Conservation (phyloP, 2,329 filamentous ascomycete genomes). For the Akanthomyces uredinophilus region DNA sequence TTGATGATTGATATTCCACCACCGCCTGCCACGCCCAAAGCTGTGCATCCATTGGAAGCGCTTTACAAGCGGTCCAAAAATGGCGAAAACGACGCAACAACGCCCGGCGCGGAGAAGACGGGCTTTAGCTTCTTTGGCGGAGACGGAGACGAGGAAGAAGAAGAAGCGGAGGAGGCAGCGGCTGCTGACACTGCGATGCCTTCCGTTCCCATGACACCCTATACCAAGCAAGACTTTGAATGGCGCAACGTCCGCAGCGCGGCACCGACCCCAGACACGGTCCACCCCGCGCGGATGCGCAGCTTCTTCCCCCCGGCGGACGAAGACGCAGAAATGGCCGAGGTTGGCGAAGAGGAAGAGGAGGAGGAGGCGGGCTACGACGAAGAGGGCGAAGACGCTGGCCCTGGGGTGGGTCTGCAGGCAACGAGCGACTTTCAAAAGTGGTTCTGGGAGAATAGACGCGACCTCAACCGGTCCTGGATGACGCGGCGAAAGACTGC, state of each 20-base stretch:
- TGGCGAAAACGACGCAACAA: conserved; percentile 30
- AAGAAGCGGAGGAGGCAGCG: conserved; percentile 23
- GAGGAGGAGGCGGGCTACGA: conserved; percentile 21
- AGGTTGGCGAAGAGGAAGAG: conserved; percentile 25
- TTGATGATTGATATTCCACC: conserved; percentile 53
- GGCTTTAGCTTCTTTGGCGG: conserved; percentile 73
- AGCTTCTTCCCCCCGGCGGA: conserved; percentile 48
- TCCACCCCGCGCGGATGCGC: conserved; percentile 63
- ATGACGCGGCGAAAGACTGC: conserved; percentile 58
- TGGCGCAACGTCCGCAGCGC: conserved; percentile 74
- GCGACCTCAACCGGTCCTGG: conserved; percentile 62
- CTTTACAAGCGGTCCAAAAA: conserved; percentile 73
- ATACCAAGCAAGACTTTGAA: conserved; percentile 72
- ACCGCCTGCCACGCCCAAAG: conserved; percentile 41
- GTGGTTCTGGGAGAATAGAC: conserved; percentile 64
- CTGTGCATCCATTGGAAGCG: conserved; percentile 82
- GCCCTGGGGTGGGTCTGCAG: conserved; percentile 17
- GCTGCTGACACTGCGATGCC: conserved; percentile 17
- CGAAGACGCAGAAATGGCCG: conserved; percentile 29
- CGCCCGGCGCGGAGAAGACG: conserved; percentile 34
- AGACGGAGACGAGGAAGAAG: conserved; percentile 42
- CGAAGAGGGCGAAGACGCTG: background rate
- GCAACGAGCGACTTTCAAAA: conserved; percentile 53
- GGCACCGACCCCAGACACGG: conserved; percentile 91
- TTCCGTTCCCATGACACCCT: conserved; percentile 71